A percentile compares a stretch with the other conserved stretches of the same genome.
Evolutionary conservation across 1,284 basidiomycete genomes (phyloP).

Genomic region (Pseudozyma thailandica): DNA sequence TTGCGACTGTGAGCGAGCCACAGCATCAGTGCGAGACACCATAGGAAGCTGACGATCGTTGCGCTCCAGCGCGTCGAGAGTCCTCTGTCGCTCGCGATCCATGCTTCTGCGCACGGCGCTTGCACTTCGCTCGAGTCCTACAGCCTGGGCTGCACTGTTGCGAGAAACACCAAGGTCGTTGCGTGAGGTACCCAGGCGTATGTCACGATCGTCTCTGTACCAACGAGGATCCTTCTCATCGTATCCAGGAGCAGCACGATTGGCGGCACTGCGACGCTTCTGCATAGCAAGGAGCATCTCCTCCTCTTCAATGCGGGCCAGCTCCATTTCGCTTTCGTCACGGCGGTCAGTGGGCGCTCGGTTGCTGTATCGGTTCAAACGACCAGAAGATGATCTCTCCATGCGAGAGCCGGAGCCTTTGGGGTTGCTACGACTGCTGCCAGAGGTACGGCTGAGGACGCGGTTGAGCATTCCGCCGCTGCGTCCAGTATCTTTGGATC

Average conservation of each 20-base stretch:
- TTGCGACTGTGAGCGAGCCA: slow-evolving; percentile 19
- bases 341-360: slow-evolving; percentile 20
- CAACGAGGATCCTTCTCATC: slow-evolving; percentile 40
- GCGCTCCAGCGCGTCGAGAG: slow-evolving; percentile 31
- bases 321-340: slow-evolving; percentile 35
- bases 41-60: slow-evolving; percentile 22
- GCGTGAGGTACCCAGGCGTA: slow-evolving; percentile 8
- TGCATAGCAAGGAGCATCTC: slow-evolving; percentile 44
- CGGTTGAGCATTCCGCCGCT: slow-evolving; percentile 31
- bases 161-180: not conserved
- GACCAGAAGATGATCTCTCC: slow-evolving; percentile 20
- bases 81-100: slow-evolving; percentile 36
- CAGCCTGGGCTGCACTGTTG: not conserved
- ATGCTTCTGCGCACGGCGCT: slow-evolving; percentile 38
- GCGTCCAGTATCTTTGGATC: slow-evolving; percentile 4
- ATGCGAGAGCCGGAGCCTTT: slow-evolving; percentile 10
- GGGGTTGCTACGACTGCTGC: slow-evolving; percentile 30
- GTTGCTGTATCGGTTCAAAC: slow-evolving; percentile 36
- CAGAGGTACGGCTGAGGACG: slow-evolving; percentile 29
- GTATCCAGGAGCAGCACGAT: slow-evolving; percentile 21
- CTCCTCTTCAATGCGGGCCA: slow-evolving; percentile 45
- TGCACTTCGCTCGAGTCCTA: slow-evolving; percentile 20
- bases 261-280: slow-evolving; percentile 40
- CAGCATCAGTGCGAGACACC: slow-evolving; percentile 27
- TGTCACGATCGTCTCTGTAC: slow-evolving; percentile 34